Evolutionary conservation across 225 moss, liverwort and hornwort genomes (phyloP).

Genomic region (Pseudisothecium myosuroides): DNA sequence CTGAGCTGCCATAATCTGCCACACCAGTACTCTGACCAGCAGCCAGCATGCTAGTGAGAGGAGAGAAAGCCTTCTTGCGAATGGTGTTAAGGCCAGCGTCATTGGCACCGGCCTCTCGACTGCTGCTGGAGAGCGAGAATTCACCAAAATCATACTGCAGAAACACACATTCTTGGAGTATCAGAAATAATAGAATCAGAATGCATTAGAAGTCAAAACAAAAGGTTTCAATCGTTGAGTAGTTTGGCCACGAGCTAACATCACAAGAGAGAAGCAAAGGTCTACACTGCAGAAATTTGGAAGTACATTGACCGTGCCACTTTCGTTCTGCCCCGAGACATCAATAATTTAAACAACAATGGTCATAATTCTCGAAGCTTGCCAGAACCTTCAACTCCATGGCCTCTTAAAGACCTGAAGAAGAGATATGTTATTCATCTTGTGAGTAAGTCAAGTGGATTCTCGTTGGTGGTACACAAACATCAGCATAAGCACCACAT

Average conservation of each 20-base stretch:
- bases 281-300: background rate
- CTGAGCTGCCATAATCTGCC: constrained; percentile 19
- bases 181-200: background rate
- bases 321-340: background rate
- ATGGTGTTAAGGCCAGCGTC: constrained; percentile 1
- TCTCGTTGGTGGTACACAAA: background rate
- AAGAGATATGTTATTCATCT: background rate
- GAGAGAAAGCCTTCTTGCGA: constrained; percentile 68
- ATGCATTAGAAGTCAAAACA: background rate
- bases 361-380: background rate
- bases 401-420: background rate
- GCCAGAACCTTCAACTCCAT: background rate
- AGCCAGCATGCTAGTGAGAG: constrained; percentile 69
- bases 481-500: background rate
- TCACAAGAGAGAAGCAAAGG: background rate
- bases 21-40: constrained; percentile 42
- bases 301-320: background rate
- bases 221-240: background rate
- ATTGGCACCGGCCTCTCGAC: constrained; percentile 12
- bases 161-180: background rate
- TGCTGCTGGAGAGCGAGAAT: constrained; percentile 20
- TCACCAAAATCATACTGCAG: constrained; percentile 28
- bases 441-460: background rate
- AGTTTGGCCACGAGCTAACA: background rate
- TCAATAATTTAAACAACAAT: background rate